Evolutionary conservation across 345 rosid genomes (phyloP), one percentile per base, ranked within the genome.

Genomic region (Jatropha curcas): DNA sequence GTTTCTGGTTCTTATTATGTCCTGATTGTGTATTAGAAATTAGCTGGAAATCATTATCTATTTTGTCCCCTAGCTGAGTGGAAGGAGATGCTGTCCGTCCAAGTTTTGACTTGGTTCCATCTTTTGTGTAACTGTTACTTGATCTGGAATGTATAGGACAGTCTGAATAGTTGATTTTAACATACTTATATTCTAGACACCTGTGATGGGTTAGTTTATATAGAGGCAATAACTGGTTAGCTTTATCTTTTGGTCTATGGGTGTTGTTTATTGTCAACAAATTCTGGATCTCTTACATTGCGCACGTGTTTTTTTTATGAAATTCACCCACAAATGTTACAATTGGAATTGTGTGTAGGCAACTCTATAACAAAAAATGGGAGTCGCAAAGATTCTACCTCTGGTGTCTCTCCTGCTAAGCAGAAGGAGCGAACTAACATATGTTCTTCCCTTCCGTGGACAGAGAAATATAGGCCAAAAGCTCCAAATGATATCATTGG

Each of bases 381-480:
- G 60, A 35, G 86, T 48, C 64, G 9, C n/a, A 79, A 77, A 79
- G 82, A 74, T 71, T 69, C 79, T 41, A 62, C 53, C 11, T 37
- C 78, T 53, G 60, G 58, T 68, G 63, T 82, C 51, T 56, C 76
- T 56, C 81, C 87, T 41, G 79, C 80, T 12, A 86, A 87, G 79
- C 83, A 60, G 66, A 87, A 88, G 79, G 82, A 72, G 64, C 83
- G 84, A 77, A 61, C 75, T 74, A 53, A 48, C 31, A 79, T 65
- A 51, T 77, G 72, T 28, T 72, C 90, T 76, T 81, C 84, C 53
- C 79, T 88, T 88, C 72, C 89, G 68, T 95, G 96, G 99, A 89
- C 94, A 52, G 99, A 91, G 61, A 92, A 92, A 77, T 89, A 95
- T 68, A 86, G 88, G 84, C 98, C 98, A 59, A 92, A 91, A 80